These are phyloP conservation scores for Priceomyces carsonii DNA, from an alignment of 805 yeast genomes.

Conservation along the genomic window DNA sequence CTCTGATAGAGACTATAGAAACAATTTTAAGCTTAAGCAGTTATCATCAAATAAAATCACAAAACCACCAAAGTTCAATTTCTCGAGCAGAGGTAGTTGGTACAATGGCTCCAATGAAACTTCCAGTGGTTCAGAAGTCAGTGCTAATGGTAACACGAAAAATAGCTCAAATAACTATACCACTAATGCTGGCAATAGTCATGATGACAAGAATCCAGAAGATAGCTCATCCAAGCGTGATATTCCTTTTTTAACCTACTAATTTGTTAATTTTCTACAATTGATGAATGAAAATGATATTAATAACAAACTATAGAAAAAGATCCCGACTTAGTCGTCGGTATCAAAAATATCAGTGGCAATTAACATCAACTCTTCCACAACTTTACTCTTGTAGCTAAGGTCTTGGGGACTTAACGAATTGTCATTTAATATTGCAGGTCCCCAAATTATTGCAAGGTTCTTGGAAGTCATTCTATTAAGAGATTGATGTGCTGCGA, in stretches of 20 bases:
- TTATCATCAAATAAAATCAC: conserved; percentile 24
- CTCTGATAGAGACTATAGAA: conserved; percentile 21
- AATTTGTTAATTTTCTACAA: too few relatives aligned
- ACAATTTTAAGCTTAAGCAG: conserved; percentile 28
- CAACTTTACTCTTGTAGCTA: conserved; percentile 71
- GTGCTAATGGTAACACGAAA: conserved; percentile 1
- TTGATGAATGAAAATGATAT: background rate
- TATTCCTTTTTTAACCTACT: conserved; percentile 20
- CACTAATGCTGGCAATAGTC: conserved; percentile 4
- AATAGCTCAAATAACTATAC: background rate
- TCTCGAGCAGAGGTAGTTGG: conserved; percentile 5
- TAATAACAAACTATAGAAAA: background rate
- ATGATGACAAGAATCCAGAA: conserved; percentile 1
- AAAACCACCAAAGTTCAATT: conserved; percentile 38
- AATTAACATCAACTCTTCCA: conserved; percentile 81
- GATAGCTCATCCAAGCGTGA: conserved; percentile 7
- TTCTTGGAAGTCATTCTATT: conserved; percentile 85
- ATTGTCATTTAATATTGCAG: conserved; percentile 72
- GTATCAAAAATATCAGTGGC: conserved; percentile 71
- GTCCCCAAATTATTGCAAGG: conserved; percentile 94
- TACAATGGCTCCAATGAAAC: conserved; percentile 3
- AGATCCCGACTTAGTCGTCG: conserved; percentile 20
- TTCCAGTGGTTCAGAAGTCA: background rate
- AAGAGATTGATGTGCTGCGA: conserved; percentile 57
- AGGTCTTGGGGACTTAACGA: conserved; percentile 69